Evolutionary conservation across 371 early-diverging fungal genomes (phyloP).

Genomic region (Syncephalis plumigaleata): DNA sequence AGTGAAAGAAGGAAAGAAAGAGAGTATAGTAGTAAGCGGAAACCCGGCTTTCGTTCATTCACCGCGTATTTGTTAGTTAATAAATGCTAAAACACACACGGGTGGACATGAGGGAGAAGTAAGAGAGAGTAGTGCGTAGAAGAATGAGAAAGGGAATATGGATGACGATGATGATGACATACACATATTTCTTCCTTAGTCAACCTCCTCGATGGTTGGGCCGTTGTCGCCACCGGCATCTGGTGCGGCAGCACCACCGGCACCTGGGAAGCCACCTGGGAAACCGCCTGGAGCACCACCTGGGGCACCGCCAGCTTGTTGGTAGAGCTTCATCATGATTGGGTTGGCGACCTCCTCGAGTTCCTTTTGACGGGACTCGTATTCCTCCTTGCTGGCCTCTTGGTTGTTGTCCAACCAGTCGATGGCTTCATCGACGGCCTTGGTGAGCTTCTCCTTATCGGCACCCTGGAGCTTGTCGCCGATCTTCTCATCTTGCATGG

Average conservation of each 20-base stretch:
- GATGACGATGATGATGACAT: too few relatives aligned
- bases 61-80: too few relatives aligned
- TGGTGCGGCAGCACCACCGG: constrained; percentile 24
- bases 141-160: too few relatives aligned
- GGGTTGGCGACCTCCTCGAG: constrained; percentile 90
- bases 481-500: constrained; percentile 73
- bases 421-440: constrained; percentile 70
- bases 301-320: constrained; percentile 47
- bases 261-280: constrained; percentile 31
- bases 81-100: too few relatives aligned
- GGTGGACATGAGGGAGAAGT: too few relatives aligned
- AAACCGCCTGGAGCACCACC: constrained; percentile 40
- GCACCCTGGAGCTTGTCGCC: constrained; percentile 54
- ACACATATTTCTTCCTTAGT: constrained; percentile 10
- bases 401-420: constrained; percentile 75
- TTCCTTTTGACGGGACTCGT: constrained; percentile 83
- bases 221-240: constrained; percentile 15
- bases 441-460: constrained; percentile 71
- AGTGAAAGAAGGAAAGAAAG: too few relatives aligned
- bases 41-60: too few relatives aligned
- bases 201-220: constrained; percentile 25
- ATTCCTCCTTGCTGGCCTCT: constrained; percentile 90
- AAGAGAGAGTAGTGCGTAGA: too few relatives aligned
- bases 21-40: too few relatives aligned
- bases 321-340: constrained; percentile 84